Evolutionary conservation across 2,329 filamentous ascomycete species (phyloP).

Genomic region (Alternaria gansuensis): DNA sequence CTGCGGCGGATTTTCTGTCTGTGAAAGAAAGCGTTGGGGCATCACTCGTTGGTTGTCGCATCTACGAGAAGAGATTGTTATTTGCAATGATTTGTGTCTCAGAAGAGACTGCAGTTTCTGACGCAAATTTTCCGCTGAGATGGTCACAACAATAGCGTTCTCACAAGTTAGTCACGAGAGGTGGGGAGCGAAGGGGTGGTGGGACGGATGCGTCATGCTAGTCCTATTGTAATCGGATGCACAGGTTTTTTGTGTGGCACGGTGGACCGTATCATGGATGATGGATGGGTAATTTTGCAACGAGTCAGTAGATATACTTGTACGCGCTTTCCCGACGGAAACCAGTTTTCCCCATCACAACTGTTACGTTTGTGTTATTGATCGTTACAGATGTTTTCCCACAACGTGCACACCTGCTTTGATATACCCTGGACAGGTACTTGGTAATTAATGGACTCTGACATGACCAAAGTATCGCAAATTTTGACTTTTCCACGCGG

Average conservation of each 20-base stretch:
- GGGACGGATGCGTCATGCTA: constrained; percentile 2
- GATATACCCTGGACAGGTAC: background rate
- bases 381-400: constrained; percentile 1
- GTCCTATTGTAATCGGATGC: background rate
- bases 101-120: background rate
- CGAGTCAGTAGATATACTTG: constrained; percentile 1
- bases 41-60: background rate
- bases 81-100: background rate
- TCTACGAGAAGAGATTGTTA: background rate
- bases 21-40: background rate
- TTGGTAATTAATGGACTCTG: background rate
- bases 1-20: background rate
- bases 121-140: background rate
- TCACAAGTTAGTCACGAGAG: background rate
- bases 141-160: background rate
- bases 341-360: constrained; percentile 1
- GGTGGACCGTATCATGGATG: background rate
- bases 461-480: constrained; percentile 1
- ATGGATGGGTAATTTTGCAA: background rate
- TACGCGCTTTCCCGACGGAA: background rate
- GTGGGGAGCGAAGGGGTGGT: too few species aligned
- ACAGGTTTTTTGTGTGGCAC: background rate
- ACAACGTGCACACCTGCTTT: background rate
- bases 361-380: constrained; percentile 2
- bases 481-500: background rate